Conservation (phyloP, 768 basidiomycete genomes). For the Boletales sp. region DNA sequence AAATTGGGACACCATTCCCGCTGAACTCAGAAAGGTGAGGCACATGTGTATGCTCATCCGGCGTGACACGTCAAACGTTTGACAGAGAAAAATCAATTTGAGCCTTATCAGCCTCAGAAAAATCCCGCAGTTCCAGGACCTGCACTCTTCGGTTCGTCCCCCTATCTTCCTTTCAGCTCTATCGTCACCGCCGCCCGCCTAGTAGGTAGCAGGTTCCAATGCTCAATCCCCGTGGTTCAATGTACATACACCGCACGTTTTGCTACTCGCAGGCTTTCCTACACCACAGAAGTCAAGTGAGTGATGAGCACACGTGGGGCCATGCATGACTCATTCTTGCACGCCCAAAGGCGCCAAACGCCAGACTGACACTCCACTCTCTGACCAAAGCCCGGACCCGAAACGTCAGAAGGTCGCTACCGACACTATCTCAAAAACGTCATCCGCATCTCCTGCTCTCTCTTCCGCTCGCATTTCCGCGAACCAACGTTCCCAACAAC, state of each 20-base stretch:
- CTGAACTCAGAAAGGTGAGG: constrained; percentile 59
- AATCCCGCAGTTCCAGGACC: constrained; percentile 46
- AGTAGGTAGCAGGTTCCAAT: constrained; percentile 34
- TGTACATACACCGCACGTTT: constrained; percentile 41
- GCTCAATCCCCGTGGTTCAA: constrained; percentile 55
- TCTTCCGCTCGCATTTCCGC: constrained; percentile 20
- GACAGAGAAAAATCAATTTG: constrained; percentile 57
- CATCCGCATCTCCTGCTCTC: constrained; percentile 19
- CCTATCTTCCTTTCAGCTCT: background rate
- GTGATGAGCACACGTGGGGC: constrained; percentile 17
- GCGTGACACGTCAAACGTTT: background rate
- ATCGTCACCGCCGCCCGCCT: background rate
- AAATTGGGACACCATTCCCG: constrained; percentile 58
- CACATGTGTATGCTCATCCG: background rate
- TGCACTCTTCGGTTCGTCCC: constrained; percentile 47
- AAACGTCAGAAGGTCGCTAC: constrained; percentile 35
- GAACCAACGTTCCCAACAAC: constrained; percentile 20
- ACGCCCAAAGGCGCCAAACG: constrained; percentile 38
- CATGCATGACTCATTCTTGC: constrained; percentile 9
- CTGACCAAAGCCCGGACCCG: constrained; percentile 41
- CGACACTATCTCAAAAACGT: constrained; percentile 16
- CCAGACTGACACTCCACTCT: constrained; percentile 32
- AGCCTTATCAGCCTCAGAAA: constrained; percentile 48
- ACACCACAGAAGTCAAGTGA: constrained; percentile 29
- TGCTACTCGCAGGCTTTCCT: constrained; percentile 50